phyloP scores from a whole-genome alignment of 2,329 filamentous ascomycete species.

The Penicillium sumatraense region DNA sequence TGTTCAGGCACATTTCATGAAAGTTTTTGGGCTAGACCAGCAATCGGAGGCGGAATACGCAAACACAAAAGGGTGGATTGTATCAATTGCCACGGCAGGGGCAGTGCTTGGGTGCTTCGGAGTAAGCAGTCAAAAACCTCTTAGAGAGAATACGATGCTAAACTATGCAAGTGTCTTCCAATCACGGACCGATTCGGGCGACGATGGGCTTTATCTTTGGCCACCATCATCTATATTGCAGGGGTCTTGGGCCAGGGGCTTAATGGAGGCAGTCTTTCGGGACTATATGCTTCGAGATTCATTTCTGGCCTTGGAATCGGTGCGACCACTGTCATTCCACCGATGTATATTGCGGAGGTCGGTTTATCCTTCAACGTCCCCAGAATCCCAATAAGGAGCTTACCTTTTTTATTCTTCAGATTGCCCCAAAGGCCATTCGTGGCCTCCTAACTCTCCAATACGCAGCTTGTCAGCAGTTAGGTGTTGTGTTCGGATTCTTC shows the following conservation, averaged over 20 bases:
- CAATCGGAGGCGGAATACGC: constrained; percentile 21
- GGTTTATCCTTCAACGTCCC: background rate
- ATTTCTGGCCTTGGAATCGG: constrained; percentile 24
- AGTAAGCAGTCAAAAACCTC: constrained; percentile 7
- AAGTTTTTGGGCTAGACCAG: constrained; percentile 18
- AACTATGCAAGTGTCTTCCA: constrained; percentile 15
- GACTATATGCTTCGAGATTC: constrained; percentile 21
- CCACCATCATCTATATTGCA: constrained; percentile 22
- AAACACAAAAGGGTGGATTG: constrained; percentile 27
- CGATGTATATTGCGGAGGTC: constrained; percentile 23
- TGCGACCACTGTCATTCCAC: constrained; percentile 15
- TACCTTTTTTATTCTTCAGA: constrained; percentile 1
- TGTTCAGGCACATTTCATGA: constrained; percentile 12
- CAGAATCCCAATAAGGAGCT: background rate
- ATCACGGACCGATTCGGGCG: constrained; percentile 22
- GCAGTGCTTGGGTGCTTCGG: constrained; percentile 24
- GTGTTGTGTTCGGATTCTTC: constrained; percentile 26
- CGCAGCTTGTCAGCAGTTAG: constrained; percentile 25
- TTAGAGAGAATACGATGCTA: background rate
- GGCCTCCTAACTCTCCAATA: constrained; percentile 24
- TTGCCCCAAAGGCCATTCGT: constrained; percentile 22
- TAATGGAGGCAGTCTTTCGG: constrained; percentile 16
- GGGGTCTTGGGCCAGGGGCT: constrained; percentile 24
- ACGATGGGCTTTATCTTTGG: constrained; percentile 20
- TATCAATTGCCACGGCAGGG: constrained; percentile 26